These are phyloP conservation scores for Royoungia palumana DNA, from an alignment of 768 basidiomycete genomes.

Conservation along the genomic window DNA sequence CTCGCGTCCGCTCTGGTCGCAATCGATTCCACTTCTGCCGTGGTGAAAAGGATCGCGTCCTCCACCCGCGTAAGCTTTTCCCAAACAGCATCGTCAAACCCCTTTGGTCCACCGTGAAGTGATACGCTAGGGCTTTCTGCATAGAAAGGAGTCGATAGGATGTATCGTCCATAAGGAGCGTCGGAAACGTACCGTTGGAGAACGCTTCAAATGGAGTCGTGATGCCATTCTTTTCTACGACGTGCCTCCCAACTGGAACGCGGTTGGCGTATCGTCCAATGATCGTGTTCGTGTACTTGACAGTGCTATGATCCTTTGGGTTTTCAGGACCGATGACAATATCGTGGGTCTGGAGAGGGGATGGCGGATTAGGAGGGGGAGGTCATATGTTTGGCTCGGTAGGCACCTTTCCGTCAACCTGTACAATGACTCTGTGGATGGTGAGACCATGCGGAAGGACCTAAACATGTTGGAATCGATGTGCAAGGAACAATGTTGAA, in stretches of 20 bases:
- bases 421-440: slow-evolving; percentile 63
- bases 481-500: too few relatives aligned
- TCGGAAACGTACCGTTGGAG: slow-evolving; percentile 31
- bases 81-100: slow-evolving; percentile 61
- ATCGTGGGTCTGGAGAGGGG: slow-evolving; percentile 58
- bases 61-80: slow-evolving; percentile 37
- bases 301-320: slow-evolving; percentile 51
- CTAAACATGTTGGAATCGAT: slow-evolving; percentile 28
- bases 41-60: slow-evolving; percentile 51
- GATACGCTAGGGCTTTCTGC: slow-evolving; percentile 55
- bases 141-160: slow-evolving; percentile 9
- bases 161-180: too few relatives aligned
- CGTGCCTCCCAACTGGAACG: slow-evolving; percentile 56
- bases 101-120: slow-evolving; percentile 67
- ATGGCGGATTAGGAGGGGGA: neutral
- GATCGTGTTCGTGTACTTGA: slow-evolving; percentile 72
- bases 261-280: slow-evolving; percentile 74
- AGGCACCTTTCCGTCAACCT: slow-evolving; percentile 59
- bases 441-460: slow-evolving; percentile 67
- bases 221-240: slow-evolving; percentile 51
- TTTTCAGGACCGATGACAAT: slow-evolving; percentile 71
- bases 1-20: slow-evolving; percentile 24
- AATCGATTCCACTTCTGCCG: slow-evolving; percentile 49
- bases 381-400: too few relatives aligned
- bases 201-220: slow-evolving; percentile 44